Conservation (phyloP, 2,329 filamentous ascomycete species). For the Sphaerulina vaccinii region DNA sequence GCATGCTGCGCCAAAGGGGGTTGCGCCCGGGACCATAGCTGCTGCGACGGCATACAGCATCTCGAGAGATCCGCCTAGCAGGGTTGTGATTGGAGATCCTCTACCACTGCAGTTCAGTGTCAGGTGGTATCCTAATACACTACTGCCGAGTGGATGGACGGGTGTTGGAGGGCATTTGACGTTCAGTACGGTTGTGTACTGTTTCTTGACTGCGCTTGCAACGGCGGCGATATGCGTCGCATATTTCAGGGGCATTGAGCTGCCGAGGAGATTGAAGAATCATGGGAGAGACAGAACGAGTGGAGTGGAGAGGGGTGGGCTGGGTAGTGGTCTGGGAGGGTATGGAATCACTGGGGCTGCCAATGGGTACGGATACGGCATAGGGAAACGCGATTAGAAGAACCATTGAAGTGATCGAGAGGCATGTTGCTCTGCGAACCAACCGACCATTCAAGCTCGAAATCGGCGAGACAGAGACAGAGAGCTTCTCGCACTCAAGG, state of each 20-base stretch:
- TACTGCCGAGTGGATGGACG: conserved; percentile 60
- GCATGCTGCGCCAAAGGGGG: conserved; percentile 59
- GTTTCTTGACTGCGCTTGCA: conserved; percentile 47
- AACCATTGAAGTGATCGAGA: background rate
- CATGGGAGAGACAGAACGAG: conserved; percentile 56
- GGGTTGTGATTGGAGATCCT: conserved; percentile 83
- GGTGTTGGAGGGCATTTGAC: conserved; percentile 53
- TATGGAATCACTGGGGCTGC: conserved; percentile 42
- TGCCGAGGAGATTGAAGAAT: conserved; percentile 53
- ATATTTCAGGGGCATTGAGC: conserved; percentile 55
- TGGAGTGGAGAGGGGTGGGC: conserved; percentile 41
- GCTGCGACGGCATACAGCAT: conserved; percentile 85
- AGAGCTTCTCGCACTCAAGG: no score
- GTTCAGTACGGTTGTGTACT: conserved; percentile 51
- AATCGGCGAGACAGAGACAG: no score
- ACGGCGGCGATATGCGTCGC: conserved; percentile 53
- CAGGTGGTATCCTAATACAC: conserved; percentile 78
- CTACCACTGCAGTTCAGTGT: conserved; percentile 77
- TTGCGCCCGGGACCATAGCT: conserved; percentile 72
- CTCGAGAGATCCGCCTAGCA: conserved; percentile 54
- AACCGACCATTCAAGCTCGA: no score
- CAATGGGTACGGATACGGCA: conserved; percentile 42
- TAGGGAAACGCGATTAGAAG: conserved; percentile 45
- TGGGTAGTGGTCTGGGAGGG: conserved; percentile 35
- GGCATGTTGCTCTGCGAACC: no score